Percentiles rank a stretch among this genome's conserved stretches.
Evolutionary conservation across 148 eudicot genomes (phyloP).

Genomic region (Camellia japonica): DNA sequence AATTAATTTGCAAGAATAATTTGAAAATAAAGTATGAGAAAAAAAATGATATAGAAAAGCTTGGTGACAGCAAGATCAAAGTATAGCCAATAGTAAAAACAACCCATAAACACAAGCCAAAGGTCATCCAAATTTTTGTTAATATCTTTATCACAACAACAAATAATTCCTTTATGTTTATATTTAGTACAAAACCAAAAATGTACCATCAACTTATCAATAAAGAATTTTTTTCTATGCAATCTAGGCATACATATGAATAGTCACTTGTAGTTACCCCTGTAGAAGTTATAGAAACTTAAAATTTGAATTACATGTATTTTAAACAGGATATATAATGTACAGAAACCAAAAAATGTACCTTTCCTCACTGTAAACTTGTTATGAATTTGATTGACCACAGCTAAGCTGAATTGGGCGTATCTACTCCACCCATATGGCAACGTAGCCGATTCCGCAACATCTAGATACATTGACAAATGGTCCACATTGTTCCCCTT

Average conservation of each 20-base stretch:
- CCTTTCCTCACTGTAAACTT: constrained; percentile 51
- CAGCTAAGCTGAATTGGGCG: constrained; percentile 51
- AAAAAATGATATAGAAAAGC: too few relatives aligned
- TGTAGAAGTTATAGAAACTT: background rate
- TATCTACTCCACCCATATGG: constrained; percentile 59
- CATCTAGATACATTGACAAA: constrained; percentile 53
- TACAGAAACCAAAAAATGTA: background rate
- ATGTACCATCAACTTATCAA: background rate
- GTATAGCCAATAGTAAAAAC: too few relatives aligned
- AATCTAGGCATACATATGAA: background rate
- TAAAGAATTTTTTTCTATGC: background rate
- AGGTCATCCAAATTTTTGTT: too few relatives aligned
- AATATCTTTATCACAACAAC: too few relatives aligned
- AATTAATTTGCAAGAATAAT: too few relatives aligned
- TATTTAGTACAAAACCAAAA: too few relatives aligned
- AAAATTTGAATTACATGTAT: background rate
- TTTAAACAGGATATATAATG: background rate
- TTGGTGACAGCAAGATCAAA: too few relatives aligned
- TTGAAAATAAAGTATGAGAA: too few relatives aligned
- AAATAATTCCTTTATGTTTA: too few relatives aligned
- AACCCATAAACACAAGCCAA: too few relatives aligned
- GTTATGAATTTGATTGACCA: constrained; percentile 42
- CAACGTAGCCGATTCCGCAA: constrained; percentile 44
- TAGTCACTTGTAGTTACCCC: background rate
- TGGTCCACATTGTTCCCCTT: constrained; percentile 48